These are phyloP conservation scores for Leishmania guyanensis DNA, from an alignment of 208 protist species.

Conservation along the genomic window DNA sequence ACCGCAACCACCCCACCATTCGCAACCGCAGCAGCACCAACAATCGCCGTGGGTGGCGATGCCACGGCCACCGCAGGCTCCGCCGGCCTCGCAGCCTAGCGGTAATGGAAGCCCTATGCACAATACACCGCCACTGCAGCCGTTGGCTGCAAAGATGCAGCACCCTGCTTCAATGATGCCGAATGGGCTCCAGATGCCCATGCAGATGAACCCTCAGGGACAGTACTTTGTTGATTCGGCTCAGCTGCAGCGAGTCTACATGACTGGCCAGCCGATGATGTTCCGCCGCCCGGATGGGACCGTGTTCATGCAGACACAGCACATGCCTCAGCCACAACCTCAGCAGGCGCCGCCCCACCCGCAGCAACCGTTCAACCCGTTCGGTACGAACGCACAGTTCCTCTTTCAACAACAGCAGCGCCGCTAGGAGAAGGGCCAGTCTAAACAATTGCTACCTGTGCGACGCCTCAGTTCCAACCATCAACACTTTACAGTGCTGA, in stretches of 20 bases:
- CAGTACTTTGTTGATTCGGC: conserved; percentile 29
- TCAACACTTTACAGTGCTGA: not conserved
- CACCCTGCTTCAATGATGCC: conserved; percentile 21
- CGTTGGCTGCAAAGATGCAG: conserved; percentile 14
- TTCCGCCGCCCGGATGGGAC: conserved; percentile 33
- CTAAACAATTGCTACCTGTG: not conserved
- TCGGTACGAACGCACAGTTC: conserved; percentile 49
- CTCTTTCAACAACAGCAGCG: conserved; percentile 55
- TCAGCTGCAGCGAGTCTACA: conserved; percentile 33
- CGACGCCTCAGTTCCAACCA: not conserved
- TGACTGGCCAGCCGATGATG: conserved; percentile 29
- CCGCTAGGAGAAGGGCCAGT: conserved; percentile 5
- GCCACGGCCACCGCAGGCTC: conserved; percentile 26
- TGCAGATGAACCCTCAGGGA: conserved; percentile 38
- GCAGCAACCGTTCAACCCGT: conserved; percentile 33
- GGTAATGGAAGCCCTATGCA: conserved; percentile 12
- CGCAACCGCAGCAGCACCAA: conserved; percentile 25
- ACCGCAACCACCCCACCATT: not conserved
- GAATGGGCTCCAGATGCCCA: conserved; percentile 17
- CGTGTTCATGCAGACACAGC: conserved; percentile 35
- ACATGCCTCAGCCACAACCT: conserved; percentile 17
- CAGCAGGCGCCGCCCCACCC: conserved; percentile 13
- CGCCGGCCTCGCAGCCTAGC: conserved; percentile 22
- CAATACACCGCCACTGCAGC: conserved; percentile 30
- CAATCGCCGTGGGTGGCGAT: conserved; percentile 32